Evolutionary conservation across 2,329 filamentous ascomycete genomes (phyloP).

Genomic region (Aureobasidium sp.): DNA sequence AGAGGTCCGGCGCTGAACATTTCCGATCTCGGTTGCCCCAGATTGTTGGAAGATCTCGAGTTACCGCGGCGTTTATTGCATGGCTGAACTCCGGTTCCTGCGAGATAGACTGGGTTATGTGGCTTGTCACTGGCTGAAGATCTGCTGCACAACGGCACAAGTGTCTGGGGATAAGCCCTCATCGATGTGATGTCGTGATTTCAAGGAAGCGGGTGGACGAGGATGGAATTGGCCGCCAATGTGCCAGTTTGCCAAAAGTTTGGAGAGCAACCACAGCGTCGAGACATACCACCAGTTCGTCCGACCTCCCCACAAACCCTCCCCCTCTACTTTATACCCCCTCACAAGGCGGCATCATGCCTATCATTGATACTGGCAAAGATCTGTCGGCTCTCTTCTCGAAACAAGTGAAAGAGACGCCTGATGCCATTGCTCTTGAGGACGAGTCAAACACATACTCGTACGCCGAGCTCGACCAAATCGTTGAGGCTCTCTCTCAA

Average conservation of each 20-base stretch:
- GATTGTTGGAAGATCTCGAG: not conserved
- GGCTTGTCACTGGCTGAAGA: constrained; percentile 4
- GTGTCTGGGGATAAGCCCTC: constrained; percentile 2
- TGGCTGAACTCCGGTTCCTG: constrained; percentile 1
- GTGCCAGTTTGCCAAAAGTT: constrained; percentile 14
- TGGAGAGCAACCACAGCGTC: constrained; percentile 2
- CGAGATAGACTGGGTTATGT: not conserved
- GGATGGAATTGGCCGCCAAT: constrained; percentile 8
- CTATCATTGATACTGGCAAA: constrained; percentile 62
- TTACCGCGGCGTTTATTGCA: not conserved
- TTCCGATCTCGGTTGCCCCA: not conserved
- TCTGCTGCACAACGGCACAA: constrained; percentile 13
- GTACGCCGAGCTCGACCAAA: constrained; percentile 63
- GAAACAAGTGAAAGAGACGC: constrained; percentile 61
- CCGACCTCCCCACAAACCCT: constrained; percentile 4
- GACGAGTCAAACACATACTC: constrained; percentile 62
- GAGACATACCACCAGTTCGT: constrained; percentile 12
- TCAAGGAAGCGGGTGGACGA: constrained; percentile 3
- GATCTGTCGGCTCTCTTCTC: constrained; percentile 67
- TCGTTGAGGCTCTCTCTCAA: constrained; percentile 58
- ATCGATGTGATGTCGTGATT: constrained; percentile 6
- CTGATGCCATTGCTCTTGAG: constrained; percentile 63
- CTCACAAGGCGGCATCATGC: constrained; percentile 40
- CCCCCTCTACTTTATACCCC: not conserved
- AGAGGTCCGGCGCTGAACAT: not conserved